These are phyloP conservation scores for Ophiostoma sp. DNA, from an alignment of 2,329 filamentous ascomycete genomes.

Conservation along the genomic window DNA sequence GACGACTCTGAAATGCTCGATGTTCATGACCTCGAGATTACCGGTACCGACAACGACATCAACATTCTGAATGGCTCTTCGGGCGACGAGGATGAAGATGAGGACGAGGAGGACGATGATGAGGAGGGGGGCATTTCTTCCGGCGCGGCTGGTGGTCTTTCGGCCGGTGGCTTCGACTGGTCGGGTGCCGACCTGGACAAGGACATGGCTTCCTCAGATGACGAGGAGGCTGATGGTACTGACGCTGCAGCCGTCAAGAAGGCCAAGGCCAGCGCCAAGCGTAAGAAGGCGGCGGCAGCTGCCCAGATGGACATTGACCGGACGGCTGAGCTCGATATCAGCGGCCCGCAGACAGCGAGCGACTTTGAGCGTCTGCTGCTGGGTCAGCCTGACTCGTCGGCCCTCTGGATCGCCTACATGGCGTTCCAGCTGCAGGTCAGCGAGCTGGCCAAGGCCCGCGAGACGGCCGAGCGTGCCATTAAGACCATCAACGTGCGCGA, in stretches of 20 bases:
- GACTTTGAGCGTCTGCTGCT: slow-evolving; percentile 94
- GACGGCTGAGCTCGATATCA: slow-evolving; percentile 85
- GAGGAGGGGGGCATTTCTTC: slow-evolving; percentile 25
- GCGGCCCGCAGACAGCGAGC: slow-evolving; percentile 83
- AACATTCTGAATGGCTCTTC: slow-evolving; percentile 44
- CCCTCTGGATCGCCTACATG: slow-evolving; percentile 97
- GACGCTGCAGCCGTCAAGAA: not conserved
- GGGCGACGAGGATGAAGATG: slow-evolving; percentile 32
- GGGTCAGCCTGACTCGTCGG: slow-evolving; percentile 88
- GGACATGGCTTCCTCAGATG: slow-evolving; percentile 51
- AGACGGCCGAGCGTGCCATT: slow-evolving; percentile 86
- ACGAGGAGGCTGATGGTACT: slow-evolving; percentile 32
- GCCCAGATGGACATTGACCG: slow-evolving; percentile 79
- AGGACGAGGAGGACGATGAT: slow-evolving; percentile 42
- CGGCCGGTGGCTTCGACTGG: slow-evolving; percentile 84
- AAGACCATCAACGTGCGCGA: slow-evolving; percentile 89
- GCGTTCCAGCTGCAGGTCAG: slow-evolving; percentile 94
- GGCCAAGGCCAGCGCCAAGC: slow-evolving; percentile 55
- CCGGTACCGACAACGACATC: slow-evolving; percentile 39
- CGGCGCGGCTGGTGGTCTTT: slow-evolving; percentile 56
- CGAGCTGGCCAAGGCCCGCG: slow-evolving; percentile 83
- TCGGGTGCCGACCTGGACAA: slow-evolving; percentile 66
- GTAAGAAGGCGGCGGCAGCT: slow-evolving; percentile 73
- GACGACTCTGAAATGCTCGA: slow-evolving; percentile 46
- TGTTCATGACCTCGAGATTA: slow-evolving; percentile 46